Percentiles rank a stretch among this genome's conserved stretches.
Conservation (phyloP, 352 stramenopile genomes). For the Phytophthora ohioensis region DNA sequence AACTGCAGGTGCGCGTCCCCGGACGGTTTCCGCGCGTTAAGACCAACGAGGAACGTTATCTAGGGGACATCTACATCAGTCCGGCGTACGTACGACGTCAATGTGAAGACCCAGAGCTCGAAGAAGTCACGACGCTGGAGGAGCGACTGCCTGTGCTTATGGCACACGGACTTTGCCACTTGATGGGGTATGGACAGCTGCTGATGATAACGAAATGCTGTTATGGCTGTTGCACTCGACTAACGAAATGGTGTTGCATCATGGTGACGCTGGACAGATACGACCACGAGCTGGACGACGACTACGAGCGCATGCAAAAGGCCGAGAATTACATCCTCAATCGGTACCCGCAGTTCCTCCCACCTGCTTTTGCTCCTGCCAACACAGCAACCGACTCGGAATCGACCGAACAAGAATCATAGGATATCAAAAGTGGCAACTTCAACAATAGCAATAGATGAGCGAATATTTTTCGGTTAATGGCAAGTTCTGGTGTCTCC, state of each 20-base stretch:
- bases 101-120: constrained; percentile 64
- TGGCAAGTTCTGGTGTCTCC: constrained; percentile 21
- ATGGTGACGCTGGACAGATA: constrained; percentile 52
- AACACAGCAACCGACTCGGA: constrained; percentile 12
- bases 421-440: constrained; percentile 4
- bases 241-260: constrained; percentile 15
- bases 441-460: constrained; percentile 29
- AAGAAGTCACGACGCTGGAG: constrained; percentile 67
- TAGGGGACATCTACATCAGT: constrained; percentile 89
- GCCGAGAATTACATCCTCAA: constrained; percentile 75
- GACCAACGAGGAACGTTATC: constrained; percentile 67
- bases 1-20: constrained; percentile 55
- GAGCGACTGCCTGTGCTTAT: constrained; percentile 78
- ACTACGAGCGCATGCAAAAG: constrained; percentile 82
- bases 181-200: constrained; percentile 65
- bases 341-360: constrained; percentile 61
- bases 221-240: background rate
- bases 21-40: constrained; percentile 69
- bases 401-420: constrained; percentile 7
- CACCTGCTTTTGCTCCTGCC: constrained; percentile 26
- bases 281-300: constrained; percentile 78
- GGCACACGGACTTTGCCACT: constrained; percentile 83
- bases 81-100: constrained; percentile 79
- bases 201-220: constrained; percentile 3
- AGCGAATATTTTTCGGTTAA: constrained; percentile 24